Conservation (phyloP, 345 rosid genomes). For the Eutrema heterophyllum region DNA sequence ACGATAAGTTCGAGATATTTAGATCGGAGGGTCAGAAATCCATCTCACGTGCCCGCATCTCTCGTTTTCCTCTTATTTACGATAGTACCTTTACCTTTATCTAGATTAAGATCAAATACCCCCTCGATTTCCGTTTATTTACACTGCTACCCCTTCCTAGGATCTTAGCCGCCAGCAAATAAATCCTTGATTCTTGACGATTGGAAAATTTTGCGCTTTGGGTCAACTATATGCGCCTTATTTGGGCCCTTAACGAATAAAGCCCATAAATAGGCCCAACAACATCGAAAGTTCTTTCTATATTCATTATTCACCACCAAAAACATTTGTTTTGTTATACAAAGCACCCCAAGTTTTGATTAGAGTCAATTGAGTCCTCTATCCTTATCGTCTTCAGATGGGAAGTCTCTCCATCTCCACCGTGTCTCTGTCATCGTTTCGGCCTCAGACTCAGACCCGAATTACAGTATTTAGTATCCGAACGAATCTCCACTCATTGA, state of each 20-base stretch:
- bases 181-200: not conserved
- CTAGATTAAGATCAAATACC: not conserved
- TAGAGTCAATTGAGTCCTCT: slow-evolving; percentile 19
- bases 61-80: slow-evolving; percentile 10
- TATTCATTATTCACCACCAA: not conserved
- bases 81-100: slow-evolving; percentile 19
- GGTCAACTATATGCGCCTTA: not conserved
- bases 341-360: slow-evolving; percentile 18
- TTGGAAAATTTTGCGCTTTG: not conserved
- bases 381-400: slow-evolving; percentile 23
- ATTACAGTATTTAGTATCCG: not conserved
- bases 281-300: not conserved
- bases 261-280: not conserved
- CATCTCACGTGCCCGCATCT: slow-evolving; percentile 33
- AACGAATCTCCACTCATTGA: not conserved
- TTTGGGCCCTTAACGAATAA: not conserved
- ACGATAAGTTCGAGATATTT: slow-evolving; percentile 15
- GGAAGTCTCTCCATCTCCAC: slow-evolving; percentile 25
- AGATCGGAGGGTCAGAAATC: slow-evolving; percentile 22
- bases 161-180: slow-evolving; percentile 27
- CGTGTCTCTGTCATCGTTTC: slow-evolving; percentile 13
- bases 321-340: not conserved
- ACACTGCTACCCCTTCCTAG: not conserved
- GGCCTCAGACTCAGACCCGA: slow-evolving; percentile 5
- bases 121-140: slow-evolving; percentile 2